These are phyloP conservation scores for Codiaeum variegatum DNA, from an alignment of 441 rosid genomes.

Conservation along the genomic window DNA sequence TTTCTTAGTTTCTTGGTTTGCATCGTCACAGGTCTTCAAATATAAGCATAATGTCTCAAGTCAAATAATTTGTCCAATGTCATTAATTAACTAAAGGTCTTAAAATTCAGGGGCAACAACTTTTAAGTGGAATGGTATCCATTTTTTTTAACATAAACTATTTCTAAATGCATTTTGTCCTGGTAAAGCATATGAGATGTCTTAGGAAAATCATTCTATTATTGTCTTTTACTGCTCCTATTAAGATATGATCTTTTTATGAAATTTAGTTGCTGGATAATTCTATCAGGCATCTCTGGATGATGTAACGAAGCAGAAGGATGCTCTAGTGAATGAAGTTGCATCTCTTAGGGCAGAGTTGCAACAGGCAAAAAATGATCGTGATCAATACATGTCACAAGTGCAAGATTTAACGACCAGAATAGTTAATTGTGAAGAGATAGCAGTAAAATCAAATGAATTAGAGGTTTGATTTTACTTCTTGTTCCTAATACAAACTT, in stretches of 20 bases:
- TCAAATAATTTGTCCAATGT: background rate
- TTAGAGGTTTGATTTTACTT: conserved; percentile 59
- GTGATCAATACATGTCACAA: conserved; percentile 53
- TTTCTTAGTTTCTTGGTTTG: background rate
- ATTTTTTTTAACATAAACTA: background rate
- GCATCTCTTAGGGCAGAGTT: conserved; percentile 62
- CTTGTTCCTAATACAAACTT: background rate
- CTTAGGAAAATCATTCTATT: background rate
- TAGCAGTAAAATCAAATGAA: conserved; percentile 56
- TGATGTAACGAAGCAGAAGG: conserved; percentile 65
- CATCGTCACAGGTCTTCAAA: background rate
- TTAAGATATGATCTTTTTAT: background rate
- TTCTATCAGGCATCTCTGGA: conserved; percentile 60
- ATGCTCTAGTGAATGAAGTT: conserved; percentile 54
- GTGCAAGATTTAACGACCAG: conserved; percentile 62
- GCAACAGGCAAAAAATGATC: conserved; percentile 72
- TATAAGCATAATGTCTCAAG: background rate
- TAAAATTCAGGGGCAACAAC: background rate
- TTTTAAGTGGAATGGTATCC: background rate
- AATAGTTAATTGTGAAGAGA: conserved; percentile 51
- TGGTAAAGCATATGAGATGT: background rate
- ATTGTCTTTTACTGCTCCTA: background rate
- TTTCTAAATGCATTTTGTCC: background rate
- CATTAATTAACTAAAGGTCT: background rate
- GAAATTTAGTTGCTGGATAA: conserved; percentile 10